These are phyloP conservation scores for Arabidopsis thaliana DNA, from an alignment of 345 rosid genomes.

Conservation along the genomic window DNA sequence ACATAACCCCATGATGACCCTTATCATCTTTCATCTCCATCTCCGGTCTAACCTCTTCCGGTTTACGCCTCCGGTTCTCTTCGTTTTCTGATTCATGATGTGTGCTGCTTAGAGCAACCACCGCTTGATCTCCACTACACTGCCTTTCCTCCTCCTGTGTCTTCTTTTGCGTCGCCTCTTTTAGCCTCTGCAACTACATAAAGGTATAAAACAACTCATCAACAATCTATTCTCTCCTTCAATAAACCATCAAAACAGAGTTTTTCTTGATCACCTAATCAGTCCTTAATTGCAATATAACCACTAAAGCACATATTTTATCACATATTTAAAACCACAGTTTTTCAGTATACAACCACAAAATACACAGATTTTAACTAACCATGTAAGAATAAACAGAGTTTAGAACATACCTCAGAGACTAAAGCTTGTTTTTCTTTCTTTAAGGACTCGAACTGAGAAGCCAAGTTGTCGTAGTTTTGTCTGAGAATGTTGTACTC, in stretches of 20 bases:
- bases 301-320: background rate
- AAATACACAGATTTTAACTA: background rate
- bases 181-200: conserved; percentile 67
- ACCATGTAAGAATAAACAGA: conserved; percentile 2
- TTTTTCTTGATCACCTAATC: background rate
- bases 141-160: conserved; percentile 22
- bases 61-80: conserved; percentile 40
- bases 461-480: conserved; percentile 60
- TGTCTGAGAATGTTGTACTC: conserved; percentile 61
- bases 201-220: conserved; percentile 23
- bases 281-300: background rate
- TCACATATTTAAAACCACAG: no score
- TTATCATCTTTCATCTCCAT: conserved; percentile 45
- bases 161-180: conserved; percentile 46
- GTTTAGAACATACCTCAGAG: conserved; percentile 55
- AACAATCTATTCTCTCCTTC: conserved; percentile 8
- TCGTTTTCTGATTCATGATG: conserved; percentile 58
- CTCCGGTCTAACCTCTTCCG: conserved; percentile 40
- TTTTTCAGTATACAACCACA: no score
- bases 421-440: conserved; percentile 67
- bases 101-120: conserved; percentile 45
- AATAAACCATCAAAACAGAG: conserved; percentile 19
- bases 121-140: conserved; percentile 46
- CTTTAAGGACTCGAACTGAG: conserved; percentile 63
- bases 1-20: conserved; percentile 47